Conservation (phyloP, 2,329 filamentous ascomycete genomes). For the Trichoderma lentiforme region DNA sequence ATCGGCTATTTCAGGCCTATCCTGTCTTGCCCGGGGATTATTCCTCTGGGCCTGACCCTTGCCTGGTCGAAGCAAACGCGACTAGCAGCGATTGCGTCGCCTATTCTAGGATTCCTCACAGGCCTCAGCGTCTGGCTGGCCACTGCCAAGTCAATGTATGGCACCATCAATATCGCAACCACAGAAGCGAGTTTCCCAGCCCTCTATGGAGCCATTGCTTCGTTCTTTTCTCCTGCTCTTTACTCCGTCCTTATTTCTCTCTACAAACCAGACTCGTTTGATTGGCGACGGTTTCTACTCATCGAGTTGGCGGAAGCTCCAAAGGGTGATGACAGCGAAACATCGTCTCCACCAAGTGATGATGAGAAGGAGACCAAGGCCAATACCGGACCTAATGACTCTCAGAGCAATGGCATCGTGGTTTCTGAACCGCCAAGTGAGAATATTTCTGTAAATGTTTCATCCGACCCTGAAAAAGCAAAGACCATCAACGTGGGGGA, state of each 20-base stretch:
- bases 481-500: not conserved
- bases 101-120: conserved; percentile 4
- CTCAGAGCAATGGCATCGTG: not conserved
- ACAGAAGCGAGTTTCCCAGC: conserved; percentile 10
- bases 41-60: conserved; percentile 9
- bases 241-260: conserved; percentile 10
- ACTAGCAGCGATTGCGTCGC: conserved; percentile 5
- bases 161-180: conserved; percentile 6
- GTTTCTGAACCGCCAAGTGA: not conserved
- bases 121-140: conserved; percentile 12
- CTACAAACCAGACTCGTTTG: conserved; percentile 7
- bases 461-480: not conserved
- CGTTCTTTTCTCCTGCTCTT: conserved; percentile 11
- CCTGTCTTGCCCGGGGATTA: conserved; percentile 15
- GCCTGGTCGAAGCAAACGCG: conserved; percentile 14
- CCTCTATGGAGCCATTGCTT: conserved; percentile 10
- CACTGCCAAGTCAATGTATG: conserved; percentile 10
- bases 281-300: conserved; percentile 10
- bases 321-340: not conserved
- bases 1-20: conserved; percentile 18
- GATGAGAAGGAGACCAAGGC: not conserved
- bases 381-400: too few relatives aligned
- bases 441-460: not conserved
- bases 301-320: conserved; percentile 3
- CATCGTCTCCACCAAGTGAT: not conserved